These are phyloP conservation scores for Tricharina praecox DNA, from an alignment of 495 filamentous ascomycete genomes.

Conservation along the genomic window DNA sequence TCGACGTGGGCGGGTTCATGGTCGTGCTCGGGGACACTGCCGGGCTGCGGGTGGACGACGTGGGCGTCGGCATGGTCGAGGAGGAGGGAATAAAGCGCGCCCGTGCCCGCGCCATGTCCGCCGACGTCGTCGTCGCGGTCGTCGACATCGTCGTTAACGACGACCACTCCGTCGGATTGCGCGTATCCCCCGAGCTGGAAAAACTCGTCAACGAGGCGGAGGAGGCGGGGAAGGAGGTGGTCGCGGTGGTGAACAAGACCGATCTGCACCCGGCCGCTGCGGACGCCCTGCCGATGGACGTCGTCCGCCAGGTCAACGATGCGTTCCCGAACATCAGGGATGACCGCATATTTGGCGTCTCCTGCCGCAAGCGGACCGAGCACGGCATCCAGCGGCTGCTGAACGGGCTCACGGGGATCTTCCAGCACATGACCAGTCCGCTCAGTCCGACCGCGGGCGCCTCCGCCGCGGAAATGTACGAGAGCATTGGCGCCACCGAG, in stretches of 20 bases:
- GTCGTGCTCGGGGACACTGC: conserved; percentile 87
- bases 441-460: conserved; percentile 26
- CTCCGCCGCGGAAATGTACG: conserved; percentile 43
- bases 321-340: conserved; percentile 25
- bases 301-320: conserved; percentile 12
- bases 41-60: conserved; percentile 42
- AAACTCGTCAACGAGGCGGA: conserved; percentile 40
- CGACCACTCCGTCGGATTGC: conserved; percentile 27
- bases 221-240: conserved; percentile 38
- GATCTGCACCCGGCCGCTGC: conserved; percentile 37
- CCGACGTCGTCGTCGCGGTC: conserved; percentile 74
- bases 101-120: conserved; percentile 58
- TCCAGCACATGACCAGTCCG: conserved; percentile 54
- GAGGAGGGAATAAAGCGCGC: conserved; percentile 81
- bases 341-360: conserved; percentile 44
- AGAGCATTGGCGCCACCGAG: conserved; percentile 77
- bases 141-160: conserved; percentile 43
- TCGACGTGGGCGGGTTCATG: conserved; percentile 78
- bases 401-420: conserved; percentile 46
- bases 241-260: conserved; percentile 71
- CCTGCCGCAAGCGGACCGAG: conserved; percentile 37
- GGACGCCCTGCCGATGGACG: conserved; percentile 12
- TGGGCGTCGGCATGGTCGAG: conserved; percentile 51
- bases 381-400: conserved; percentile 55
- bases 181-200: conserved; percentile 41